Base-by-base conservation (phyloP, 495 filamentous ascomycete species). In the Cairneyella variabilis region DNA sequence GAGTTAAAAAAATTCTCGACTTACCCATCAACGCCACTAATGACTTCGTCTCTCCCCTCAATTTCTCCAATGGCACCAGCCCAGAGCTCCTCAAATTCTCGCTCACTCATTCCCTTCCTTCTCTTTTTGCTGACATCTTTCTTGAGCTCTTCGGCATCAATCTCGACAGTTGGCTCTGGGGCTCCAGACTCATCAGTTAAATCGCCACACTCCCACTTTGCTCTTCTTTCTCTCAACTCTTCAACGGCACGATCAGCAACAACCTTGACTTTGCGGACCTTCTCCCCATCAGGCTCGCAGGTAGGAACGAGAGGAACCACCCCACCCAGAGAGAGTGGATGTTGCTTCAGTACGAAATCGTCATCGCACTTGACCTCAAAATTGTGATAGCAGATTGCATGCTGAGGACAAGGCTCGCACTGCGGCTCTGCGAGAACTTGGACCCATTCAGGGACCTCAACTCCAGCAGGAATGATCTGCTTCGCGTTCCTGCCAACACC, bases 251-350 rank as follows among this genome's bases (percentile, higher is more conserved):
- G 85, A 68, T 97, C 85, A 3, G 90, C 90, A 21, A 98, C 90
- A 32, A 84, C 80, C 61, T 90, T 86, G 39, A 97, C 89, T 22
- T 84, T 83, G 42, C 90, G 85, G 17, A 85, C 88, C 64, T 96
- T 97, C 65, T 92, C 89, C 44, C 90, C 88, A 65, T 98, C 95
- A 1, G 95, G 85, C 66, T 96, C 92, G 65, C 93, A 98, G n/a
- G 86, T 90, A 11, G 93, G 92, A 1, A 92, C 81, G 23, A 97
- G 71, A 16, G 93, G 93, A 8, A 97, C 62, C 12, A 93, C 61
- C 3, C 93, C 92, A 20, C 85, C 83, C 0, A 97, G 63, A 0
- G 91, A 83, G 11, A 96, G 75, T 6, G 90, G 92, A 67, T 97
- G 93, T 6, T 84, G 77, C 64, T 86, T 84, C 23, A 93, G 77